Evolutionary conservation across 2,329 filamentous ascomycete species (phyloP), one percentile per base, ranked within the genome.

Genomic region (Bipolaris cookei): DNA sequence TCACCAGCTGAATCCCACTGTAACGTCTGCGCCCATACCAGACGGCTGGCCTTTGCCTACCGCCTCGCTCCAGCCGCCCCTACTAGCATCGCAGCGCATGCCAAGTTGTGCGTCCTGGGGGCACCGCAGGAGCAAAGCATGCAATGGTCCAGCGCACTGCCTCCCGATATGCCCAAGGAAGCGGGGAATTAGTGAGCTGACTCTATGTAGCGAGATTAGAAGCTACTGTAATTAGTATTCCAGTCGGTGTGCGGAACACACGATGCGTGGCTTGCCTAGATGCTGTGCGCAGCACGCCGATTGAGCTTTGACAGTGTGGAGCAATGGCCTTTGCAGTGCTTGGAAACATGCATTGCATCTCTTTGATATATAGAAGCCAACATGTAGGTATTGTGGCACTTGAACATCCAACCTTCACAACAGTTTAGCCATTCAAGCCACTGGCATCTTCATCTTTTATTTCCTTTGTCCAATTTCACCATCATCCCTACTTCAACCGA

Each of bases 341-440:
- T 52, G 59, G 61, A 44, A 54, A 49, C 54, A 54, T 47, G 59
- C 34, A 50, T 58, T 56, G 37, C 39, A n/a, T 45, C 23, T 61
- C 51, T 58, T 61, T 62, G 62, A 63, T 67, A 67, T 67, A 67
- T 63, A 61, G 42, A 56, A 38, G 49, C 45, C 16, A 54, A 34
- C 54, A 18, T 44, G 46, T 53, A 56, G 35, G 23, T 41, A 46
- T 18, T 35, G 20, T 41, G 38, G 11, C 21, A 51, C 20, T 30
- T 54, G 38, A 61, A 50, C 51, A 59, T 56, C 41, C 54, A 46
- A 49, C 45, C 30, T 39, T 37, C 56, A 45, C 46, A 44, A 51
- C 58, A 44, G 48, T 49, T 61, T 52, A 49, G 45, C 46, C 45
- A 28, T 18, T 39, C 48, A 42, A 52, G 43, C 53, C 44, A 59